phyloP scores from a whole-genome alignment of 805 yeast species.

The Ogataea chonburiensis region DNA sequence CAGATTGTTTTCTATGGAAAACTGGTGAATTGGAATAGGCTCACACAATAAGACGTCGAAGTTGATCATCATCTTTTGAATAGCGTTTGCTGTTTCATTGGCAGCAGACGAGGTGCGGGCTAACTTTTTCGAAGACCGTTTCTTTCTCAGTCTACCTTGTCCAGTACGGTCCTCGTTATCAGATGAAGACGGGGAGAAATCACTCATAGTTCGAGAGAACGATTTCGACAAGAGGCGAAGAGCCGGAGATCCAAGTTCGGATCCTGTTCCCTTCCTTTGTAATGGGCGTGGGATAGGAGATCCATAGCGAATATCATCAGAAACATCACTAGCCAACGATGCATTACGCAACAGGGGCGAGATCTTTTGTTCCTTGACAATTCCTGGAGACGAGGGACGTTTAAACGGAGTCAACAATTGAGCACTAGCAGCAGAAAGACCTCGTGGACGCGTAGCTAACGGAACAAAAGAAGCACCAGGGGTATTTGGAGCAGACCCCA shows the following conservation, averaged over 20 bases:
- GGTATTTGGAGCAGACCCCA: conserved; percentile 26
- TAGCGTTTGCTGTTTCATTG: conserved; percentile 19
- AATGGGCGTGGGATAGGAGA: conserved; percentile 19
- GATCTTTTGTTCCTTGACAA: conserved; percentile 18
- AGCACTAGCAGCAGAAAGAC: conserved; percentile 17
- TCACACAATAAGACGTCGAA: conserved; percentile 81
- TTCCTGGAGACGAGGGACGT: conserved; percentile 35
- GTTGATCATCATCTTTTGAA: conserved; percentile 22
- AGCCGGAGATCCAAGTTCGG: conserved; percentile 25
- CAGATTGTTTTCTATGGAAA: conserved; percentile 59
- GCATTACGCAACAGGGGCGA: conserved; percentile 35
- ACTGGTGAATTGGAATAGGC: conserved; percentile 80
- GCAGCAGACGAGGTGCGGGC: conserved; percentile 25
- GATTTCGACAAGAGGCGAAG: conserved; percentile 27
- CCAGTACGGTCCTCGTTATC: conserved; percentile 66
- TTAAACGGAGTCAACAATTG: conserved; percentile 27
- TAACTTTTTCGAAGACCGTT: conserved; percentile 48
- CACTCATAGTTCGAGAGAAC: conserved; percentile 24
- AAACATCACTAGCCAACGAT: conserved; percentile 34
- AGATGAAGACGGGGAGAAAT: conserved; percentile 57
- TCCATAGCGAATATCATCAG: conserved; percentile 28
- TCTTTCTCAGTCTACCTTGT: conserved; percentile 47
- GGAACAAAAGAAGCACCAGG: conserved; percentile 19
- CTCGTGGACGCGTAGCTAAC: conserved; percentile 20
- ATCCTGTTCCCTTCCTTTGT: conserved; percentile 9